Evolutionary conservation across 345 rosid genomes (phyloP), one percentile per base, ranked within the genome.

Genomic region (Euphorbia peplus): DNA sequence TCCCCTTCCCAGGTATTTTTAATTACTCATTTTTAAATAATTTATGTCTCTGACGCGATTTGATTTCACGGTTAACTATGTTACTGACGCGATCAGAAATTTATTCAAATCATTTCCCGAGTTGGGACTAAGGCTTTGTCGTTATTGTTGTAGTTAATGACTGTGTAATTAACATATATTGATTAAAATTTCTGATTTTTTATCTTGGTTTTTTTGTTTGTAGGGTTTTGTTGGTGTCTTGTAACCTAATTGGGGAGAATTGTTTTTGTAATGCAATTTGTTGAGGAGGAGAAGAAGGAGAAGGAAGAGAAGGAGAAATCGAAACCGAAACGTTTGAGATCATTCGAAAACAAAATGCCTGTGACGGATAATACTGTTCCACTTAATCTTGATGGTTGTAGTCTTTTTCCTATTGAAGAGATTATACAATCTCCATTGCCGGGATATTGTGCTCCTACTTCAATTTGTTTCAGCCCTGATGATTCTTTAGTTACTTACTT

Each of bases 341-440:
- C 82, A 28, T 73, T 70, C 24, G 50, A 67, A 46, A 30, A 51
- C 79, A 60, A 83, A 11, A 89, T 87, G 90, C 86, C 87, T 32
- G 53, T 79, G 69, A 85, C 87, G 1, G 89, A 89, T 44, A 64
- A 53, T 65, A 72, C 74, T 15, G 66, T 76, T 35, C 59, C 79
- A 1, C 90, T 79, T 69, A 73, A 67, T 67, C 22, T 53, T 8
- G 82, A 79, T 53, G 87, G 83, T 42, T 73, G 82, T 5, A 77
- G 69, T 75, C 47, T 72, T 75, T 89, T 89, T 70, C 80, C 88
- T 5, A 78, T 91, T 4, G 93, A 91, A 78, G 91, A 91, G 76
- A 91, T 91, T 70, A 91, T 95, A 60, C 96, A 84, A 67, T 83
- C 91, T 10, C 99, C 99, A 1, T 78, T 95, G 78, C 99, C 99